Evolutionary conservation across 1,284 basidiomycete genomes (phyloP).

Genomic region (Filobasidium uniguttulatum): DNA sequence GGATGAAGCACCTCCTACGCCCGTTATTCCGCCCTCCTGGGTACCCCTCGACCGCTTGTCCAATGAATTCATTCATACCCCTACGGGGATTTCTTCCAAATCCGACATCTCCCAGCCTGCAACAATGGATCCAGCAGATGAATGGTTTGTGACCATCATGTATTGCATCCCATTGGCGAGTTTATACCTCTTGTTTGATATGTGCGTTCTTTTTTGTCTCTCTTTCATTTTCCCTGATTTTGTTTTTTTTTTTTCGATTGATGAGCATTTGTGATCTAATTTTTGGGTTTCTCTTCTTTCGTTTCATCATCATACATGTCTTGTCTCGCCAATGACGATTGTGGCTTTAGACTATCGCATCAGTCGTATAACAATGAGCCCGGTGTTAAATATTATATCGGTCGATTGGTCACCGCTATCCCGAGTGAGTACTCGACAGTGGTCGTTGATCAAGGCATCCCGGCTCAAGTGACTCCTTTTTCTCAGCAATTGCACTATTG

Average conservation of each 20-base stretch:
- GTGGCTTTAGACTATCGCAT: conserved; percentile 21
- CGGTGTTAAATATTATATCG: conserved; percentile 13
- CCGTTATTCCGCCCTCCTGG: no score
- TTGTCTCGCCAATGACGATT: neutral
- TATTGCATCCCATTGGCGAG: conserved; percentile 32
- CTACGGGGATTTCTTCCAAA: neutral
- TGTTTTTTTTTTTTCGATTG: no score
- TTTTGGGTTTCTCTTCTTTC: no score
- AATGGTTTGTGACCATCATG: conserved; percentile 32
- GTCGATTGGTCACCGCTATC: conserved; percentile 21
- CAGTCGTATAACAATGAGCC: conserved; percentile 26
- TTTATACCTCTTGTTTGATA: conserved; percentile 32
- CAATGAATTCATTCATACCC: no score
- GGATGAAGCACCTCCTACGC: neutral
- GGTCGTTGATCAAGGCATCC: neutral
- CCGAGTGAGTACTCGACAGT: conserved; percentile 20
- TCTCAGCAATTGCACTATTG: neutral
- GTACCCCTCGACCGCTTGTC: no score
- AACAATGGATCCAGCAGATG: conserved; percentile 25
- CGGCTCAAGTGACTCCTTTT: neutral
- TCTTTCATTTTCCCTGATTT: no score
- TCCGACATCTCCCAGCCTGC: neutral
- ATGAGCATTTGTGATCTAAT: no score
- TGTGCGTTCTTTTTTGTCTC: conserved; percentile 30
- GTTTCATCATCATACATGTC: no score